Conservation (phyloP, 2,329 filamentous ascomycete species). For the Nemania diffusa region DNA sequence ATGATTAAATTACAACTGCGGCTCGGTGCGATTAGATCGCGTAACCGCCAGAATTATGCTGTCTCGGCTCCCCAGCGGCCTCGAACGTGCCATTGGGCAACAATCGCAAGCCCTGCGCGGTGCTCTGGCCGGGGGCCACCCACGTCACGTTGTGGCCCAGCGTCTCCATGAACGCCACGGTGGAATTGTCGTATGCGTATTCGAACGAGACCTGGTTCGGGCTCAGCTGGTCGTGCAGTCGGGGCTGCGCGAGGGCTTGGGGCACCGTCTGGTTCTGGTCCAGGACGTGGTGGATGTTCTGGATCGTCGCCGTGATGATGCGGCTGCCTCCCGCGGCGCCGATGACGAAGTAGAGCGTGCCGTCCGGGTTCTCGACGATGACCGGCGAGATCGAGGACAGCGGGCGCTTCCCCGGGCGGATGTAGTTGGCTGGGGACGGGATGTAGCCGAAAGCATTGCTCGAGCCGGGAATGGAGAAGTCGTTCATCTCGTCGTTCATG, state of each 20-base stretch:
- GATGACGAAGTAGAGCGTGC: conserved; percentile 75
- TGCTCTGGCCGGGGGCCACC: conserved; percentile 72
- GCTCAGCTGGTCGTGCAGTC: conserved; percentile 85
- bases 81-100: conserved; percentile 76
- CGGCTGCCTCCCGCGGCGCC: conserved; percentile 85
- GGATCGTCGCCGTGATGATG: conserved; percentile 86
- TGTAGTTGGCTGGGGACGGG: conserved; percentile 78
- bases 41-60: conserved; percentile 76
- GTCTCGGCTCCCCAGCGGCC: conserved; percentile 84
- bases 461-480: conserved; percentile 79
- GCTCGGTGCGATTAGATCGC: conserved; percentile 52
- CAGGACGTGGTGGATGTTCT: conserved; percentile 78
- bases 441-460: conserved; percentile 82
- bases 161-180: conserved; percentile 71
- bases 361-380: conserved; percentile 78
- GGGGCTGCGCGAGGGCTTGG: conserved; percentile 72
- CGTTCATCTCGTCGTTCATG: conserved; percentile 72
- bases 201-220: conserved; percentile 78
- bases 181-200: conserved; percentile 74
- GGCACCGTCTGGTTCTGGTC: conserved; percentile 70
- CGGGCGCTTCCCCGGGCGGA: conserved; percentile 80
- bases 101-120: conserved; percentile 77
- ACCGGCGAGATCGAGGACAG: conserved; percentile 80
- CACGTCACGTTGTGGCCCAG: conserved; percentile 81
- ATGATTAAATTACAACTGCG: conserved; percentile 7